phyloP scores from a whole-genome alignment of 169 alveolate genomes.

The Cryptosporidium ubiquitum region DNA sequence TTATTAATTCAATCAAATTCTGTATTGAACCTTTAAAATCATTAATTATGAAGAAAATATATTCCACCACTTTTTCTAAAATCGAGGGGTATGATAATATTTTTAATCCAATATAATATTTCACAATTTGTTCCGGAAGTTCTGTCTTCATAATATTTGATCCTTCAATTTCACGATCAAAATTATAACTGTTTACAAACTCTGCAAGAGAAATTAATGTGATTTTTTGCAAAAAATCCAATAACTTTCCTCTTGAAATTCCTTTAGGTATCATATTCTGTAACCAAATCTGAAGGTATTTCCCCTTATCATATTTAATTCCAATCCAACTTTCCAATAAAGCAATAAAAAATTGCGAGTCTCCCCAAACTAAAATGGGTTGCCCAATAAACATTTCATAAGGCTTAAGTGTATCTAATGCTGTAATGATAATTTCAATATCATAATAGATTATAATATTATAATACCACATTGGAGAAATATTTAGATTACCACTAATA shows the following conservation, averaged over 20 bases:
- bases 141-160: neutral
- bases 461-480: slow-evolving; percentile 41
- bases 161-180: slow-evolving; percentile 44
- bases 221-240: slow-evolving; percentile 30
- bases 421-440: slow-evolving; percentile 46
- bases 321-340: slow-evolving; percentile 67
- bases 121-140: slow-evolving; percentile 5
- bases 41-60: neutral
- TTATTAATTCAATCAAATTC: slow-evolving; percentile 23
- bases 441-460: slow-evolving; percentile 61
- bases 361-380: slow-evolving; percentile 61
- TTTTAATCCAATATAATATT: slow-evolving; percentile 50
- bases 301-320: slow-evolving; percentile 48
- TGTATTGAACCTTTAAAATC: slow-evolving; percentile 35
- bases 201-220: slow-evolving; percentile 64
- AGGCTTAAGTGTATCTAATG: slow-evolving; percentile 60
- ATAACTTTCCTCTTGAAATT: slow-evolving; percentile 35
- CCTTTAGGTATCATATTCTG: slow-evolving; percentile 62
- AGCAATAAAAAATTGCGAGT: slow-evolving; percentile 50
- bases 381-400: slow-evolving; percentile 17
- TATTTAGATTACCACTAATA: slow-evolving; percentile 12
- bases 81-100: slow-evolving; percentile 52
- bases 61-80: slow-evolving; percentile 58
- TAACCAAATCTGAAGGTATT: slow-evolving; percentile 45
- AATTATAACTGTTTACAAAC: slow-evolving; percentile 26